Conservation (phyloP, 345 rosid genomes). For the Brassica carinata region DNA sequence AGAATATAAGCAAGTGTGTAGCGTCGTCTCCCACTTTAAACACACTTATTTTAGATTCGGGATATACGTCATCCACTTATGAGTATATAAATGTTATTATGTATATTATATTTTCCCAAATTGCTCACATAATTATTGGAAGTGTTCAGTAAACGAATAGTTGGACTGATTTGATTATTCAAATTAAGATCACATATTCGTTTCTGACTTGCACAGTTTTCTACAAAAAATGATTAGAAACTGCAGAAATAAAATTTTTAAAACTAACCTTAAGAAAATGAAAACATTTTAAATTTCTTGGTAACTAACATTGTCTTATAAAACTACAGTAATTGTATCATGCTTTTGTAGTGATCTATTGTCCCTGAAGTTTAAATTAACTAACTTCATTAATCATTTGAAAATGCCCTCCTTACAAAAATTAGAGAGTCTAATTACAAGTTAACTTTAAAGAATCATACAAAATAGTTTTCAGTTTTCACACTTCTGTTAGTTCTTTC, state of each 20-base stretch:
- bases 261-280: neutral
- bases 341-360: neutral
- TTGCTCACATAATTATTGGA: slow-evolving; percentile 4
- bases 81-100: neutral
- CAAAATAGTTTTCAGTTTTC: slow-evolving; percentile 40
- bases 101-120: neutral
- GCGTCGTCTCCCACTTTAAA: slow-evolving; percentile 26
- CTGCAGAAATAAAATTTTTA: neutral
- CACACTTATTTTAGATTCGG: slow-evolving; percentile 23
- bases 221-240: slow-evolving; percentile 1
- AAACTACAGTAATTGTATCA: no score
- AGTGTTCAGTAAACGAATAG: slow-evolving; percentile 10
- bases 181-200: slow-evolving; percentile 20
- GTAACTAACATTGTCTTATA: no score
- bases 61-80: slow-evolving; percentile 28
- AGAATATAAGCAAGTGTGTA: slow-evolving; percentile 23
- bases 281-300: neutral
- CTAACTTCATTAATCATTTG: neutral
- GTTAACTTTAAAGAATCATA: neutral
- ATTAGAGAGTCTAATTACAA: slow-evolving; percentile 30
- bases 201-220: slow-evolving; percentile 5
- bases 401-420: neutral
- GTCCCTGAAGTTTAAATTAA: no score
- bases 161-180: slow-evolving; percentile 5
- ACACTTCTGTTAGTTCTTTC: slow-evolving; percentile 54